Evolutionary conservation across 148 eudicot genomes (phyloP), one percentile per base, ranked within the genome.

Genomic region (Pouteria glomerata): DNA sequence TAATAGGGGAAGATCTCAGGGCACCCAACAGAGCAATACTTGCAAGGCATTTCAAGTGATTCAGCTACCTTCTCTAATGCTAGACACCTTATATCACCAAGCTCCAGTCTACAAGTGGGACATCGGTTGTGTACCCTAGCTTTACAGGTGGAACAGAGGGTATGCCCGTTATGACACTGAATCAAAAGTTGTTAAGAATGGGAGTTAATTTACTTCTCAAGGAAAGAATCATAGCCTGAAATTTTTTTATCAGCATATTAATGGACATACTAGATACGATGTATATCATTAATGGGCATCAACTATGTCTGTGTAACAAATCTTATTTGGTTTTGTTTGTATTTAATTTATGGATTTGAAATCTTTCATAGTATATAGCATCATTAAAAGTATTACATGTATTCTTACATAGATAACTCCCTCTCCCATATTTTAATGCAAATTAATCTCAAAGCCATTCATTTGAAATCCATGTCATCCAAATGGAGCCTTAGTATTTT

Each of bases 41-140:
- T 83, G 86, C 86, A 83, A 60, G 86, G 84, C 29, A 83, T 67
- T 60, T 83, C 81, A 45, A 82, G 85, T 13, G 82, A 76, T 50
- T 82, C 85, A 8, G 85, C 82, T 21, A 82, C 85, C 39, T 82
- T 83, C 69, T 83, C 86, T 61, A 83, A 62, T 8, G 84, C 86
- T n/a, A 83, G 71, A 69, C 86, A 83, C 70, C 86, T 74, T 30
- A 80, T 83, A 62, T 83, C 82, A 6, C 84, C 84, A 47, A 83
- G 86, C 78, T 83, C 86, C 56, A 80, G 84, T 67, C 86, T 74
- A 69, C 86, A 83, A 33, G 86, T 83, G 34, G 86, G 86, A 57
- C 86, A 83, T 7, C 82, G 72, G 27, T 83, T 83, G 72, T 80
- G 84, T 16, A 80, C 84, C 66, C 84, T 71, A 18, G 45, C 47